phyloP scores from a whole-genome alignment of 2,329 filamentous ascomycete genomes.

The Cercospora janseana region DNA sequence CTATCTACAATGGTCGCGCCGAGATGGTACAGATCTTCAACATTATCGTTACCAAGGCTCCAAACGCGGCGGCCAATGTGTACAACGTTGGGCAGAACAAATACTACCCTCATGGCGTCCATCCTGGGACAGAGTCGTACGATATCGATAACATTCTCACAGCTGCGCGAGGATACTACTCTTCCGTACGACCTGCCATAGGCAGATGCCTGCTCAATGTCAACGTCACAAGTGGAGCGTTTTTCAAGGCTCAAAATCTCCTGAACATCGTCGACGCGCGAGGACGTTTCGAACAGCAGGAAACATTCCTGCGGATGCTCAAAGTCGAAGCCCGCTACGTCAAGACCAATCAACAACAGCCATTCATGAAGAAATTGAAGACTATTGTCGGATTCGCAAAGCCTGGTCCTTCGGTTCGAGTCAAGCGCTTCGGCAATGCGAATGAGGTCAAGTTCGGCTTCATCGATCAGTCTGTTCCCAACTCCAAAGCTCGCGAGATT shows the following conservation, averaged over 20 bases:
- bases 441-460: slow-evolving; percentile 53
- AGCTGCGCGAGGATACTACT: slow-evolving; percentile 61
- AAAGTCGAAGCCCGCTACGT: slow-evolving; percentile 33
- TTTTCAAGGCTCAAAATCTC: slow-evolving; percentile 48
- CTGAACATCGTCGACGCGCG: slow-evolving; percentile 37
- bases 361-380: slow-evolving; percentile 40
- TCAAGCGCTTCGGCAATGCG: slow-evolving; percentile 39
- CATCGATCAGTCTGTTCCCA: slow-evolving; percentile 19
- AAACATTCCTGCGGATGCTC: slow-evolving; percentile 33
- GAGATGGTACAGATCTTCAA: slow-evolving; percentile 59
- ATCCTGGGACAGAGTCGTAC: slow-evolving; percentile 35
- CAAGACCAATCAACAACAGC: slow-evolving; percentile 26
- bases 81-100: slow-evolving; percentile 54
- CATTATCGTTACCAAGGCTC: slow-evolving; percentile 53
- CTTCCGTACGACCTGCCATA: slow-evolving; percentile 59
- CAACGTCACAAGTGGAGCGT: slow-evolving; percentile 60
- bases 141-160: slow-evolving; percentile 54
- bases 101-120: slow-evolving; percentile 47
- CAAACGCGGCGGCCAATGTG: slow-evolving; percentile 44
- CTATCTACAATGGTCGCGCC: slow-evolving; percentile 45
- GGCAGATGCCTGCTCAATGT: slow-evolving; percentile 60
- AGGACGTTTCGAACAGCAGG: slow-evolving; percentile 16
- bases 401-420: slow-evolving; percentile 21
- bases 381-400: slow-evolving; percentile 49
- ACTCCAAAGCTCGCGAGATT: slow-evolving; percentile 42